Evolutionary conservation across 257 asterid genomes (phyloP), one percentile per base, ranked within the genome.

Genomic region (Solanum bukasovii): DNA sequence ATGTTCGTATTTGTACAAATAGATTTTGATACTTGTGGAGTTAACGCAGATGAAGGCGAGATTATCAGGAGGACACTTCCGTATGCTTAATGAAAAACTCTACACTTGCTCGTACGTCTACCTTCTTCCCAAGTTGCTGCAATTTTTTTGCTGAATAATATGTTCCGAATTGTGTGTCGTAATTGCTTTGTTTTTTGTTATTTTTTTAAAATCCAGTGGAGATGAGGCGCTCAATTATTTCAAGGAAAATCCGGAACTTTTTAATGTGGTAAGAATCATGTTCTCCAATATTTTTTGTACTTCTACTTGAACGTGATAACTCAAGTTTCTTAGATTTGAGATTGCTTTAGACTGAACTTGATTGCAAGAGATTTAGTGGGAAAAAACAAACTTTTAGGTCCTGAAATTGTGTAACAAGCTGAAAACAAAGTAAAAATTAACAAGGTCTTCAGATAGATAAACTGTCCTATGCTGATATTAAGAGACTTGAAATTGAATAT

Each of bases 41-140:
- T 5, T 83, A 59, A 84, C 74, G 87, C 91, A 96, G 99, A 96
- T 96, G 99, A 96, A 89, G 89, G 96, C 98, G 52, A 93, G 93
- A 87, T 92, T 96, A 86, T 94, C 98, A 13, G 99, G 98, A 84
- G 97, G 99, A 31, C 95, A 93, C 89, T 96, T 96, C 88, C 99
- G 99, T 81, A 95, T 95, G 98, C 91, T 96, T 83, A 96, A 96
- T 91, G 99, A 95, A 92, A 96, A 95, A 93, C 98, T 96, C 75
- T 96, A 96, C 93, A 95, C 98, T 89, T 96, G 98, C 98, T 92
- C 94, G 99, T 95, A 90, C 12, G 89, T 14, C 59, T 38, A 79
- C 65, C 27, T 21, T 49, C 27, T 67, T 23, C 40, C 23, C 11
- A 77, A 23, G 34, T 38, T 77, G 21, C 63, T 78, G 84, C 8